Base-by-base conservation (phyloP, 2,329 filamentous ascomycete genomes). In the Exophiala viscosa region DNA sequence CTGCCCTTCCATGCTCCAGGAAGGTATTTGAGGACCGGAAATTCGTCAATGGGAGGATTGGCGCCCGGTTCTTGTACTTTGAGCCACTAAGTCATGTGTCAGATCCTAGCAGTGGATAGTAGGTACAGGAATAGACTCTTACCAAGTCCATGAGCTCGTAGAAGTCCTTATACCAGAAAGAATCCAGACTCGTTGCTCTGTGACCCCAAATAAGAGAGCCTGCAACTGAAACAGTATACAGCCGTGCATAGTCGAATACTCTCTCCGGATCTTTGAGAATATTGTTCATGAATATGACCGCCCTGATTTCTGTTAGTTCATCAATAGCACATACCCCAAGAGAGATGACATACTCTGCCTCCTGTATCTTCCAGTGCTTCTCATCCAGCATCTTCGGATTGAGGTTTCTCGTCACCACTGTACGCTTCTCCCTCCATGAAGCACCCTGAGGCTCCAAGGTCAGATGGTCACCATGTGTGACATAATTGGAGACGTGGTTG, bases 1-100 rank as follows among this genome's bases (percentile, higher is more conserved):
- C 71, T 66, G 10, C 58, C 60, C 5, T 63, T 62, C 64, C 70
- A 77, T 51, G 70, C 69, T 1, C 66, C 64, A 2, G 57, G 61
- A 15, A 57, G 17, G 15, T 35, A 52, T 35, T 54, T 47, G 5
- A 61, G 47, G 48, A 58, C 54, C 2, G 53, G 57, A 36, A 54
- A 60, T 34, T 50, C 38, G 45, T 61, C 61, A 18, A 63, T 49
- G 2, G 58, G 59, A 1, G 59, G 57, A 18, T 57, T 55, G 15
- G 57, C 47, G 15, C 52, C 55, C 17, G 50, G 41, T 44, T 61
- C 52, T 13, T n/a, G n/a, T n/a, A n/a, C n/a, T n/a, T n/a, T n/a
- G n/a, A 58, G 13, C 13, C 13, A 11, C 34, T n/a, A 14, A n/a
- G 34, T n/a, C 34, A 11, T n/a, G 15, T 36, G 34, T 14, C 15